Conservation (phyloP, 2,329 filamentous ascomycete genomes). For the Zalaria sp. region DNA sequence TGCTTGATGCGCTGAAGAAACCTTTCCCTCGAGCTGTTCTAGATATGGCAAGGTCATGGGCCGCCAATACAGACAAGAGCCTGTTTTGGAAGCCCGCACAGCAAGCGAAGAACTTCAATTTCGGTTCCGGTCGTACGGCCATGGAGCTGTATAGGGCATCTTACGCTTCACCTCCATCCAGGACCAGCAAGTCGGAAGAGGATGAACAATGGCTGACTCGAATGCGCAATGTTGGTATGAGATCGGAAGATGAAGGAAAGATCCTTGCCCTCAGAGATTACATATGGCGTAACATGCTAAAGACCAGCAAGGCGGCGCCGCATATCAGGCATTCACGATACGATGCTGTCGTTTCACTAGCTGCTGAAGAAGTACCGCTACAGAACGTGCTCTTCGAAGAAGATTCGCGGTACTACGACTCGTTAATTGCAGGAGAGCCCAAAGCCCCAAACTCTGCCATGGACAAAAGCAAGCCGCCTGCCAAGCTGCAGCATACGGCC, state of each 20-base stretch:
- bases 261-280: constrained; percentile 76
- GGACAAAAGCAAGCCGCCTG: constrained; percentile 52
- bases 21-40: constrained; percentile 68
- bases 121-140: constrained; percentile 17
- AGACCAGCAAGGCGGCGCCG: constrained; percentile 44
- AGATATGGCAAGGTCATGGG: constrained; percentile 79
- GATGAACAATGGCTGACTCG: constrained; percentile 88
- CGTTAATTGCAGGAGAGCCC: constrained; percentile 3
- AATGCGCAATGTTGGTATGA: constrained; percentile 70
- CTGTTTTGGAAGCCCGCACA: constrained; percentile 74
- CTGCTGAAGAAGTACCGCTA: constrained; percentile 61
- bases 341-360: constrained; percentile 60
- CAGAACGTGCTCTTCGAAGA: constrained; percentile 92
- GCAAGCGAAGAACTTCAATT: constrained; percentile 55
- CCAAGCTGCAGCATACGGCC: constrained; percentile 63
- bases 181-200: constrained; percentile 69
- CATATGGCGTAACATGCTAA: constrained; percentile 71
- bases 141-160: constrained; percentile 11
- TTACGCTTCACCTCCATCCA: constrained; percentile 42
- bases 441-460: background rate
- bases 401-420: constrained; percentile 38
- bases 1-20: constrained; percentile 72
- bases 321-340: constrained; percentile 31
- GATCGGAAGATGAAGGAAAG: constrained; percentile 75
- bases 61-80: constrained; percentile 63